Percentiles rank a stretch among this genome's conserved stretches.
Evolutionary conservation across 73 alveolate genomes (phyloP).

Genomic region (Paramecium sonneborni): DNA sequence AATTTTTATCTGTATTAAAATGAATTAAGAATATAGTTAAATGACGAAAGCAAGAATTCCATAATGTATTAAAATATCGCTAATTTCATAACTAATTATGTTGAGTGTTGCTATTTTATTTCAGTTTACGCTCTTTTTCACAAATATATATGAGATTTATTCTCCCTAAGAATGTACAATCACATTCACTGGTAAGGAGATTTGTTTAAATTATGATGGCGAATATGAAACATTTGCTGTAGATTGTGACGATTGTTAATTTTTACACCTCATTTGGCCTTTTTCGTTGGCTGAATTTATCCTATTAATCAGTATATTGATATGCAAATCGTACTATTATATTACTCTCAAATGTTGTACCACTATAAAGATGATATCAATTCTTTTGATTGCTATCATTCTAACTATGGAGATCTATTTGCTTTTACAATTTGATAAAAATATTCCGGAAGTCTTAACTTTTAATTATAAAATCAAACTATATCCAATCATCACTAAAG

Average conservation of each 20-base stretch:
- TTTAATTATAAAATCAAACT: not conserved
- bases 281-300: not conserved
- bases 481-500: not conserved
- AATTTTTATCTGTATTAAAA: not conserved
- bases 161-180: not conserved
- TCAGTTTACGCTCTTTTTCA: not conserved
- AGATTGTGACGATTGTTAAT: not conserved
- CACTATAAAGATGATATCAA: not conserved
- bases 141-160: not conserved
- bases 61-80: not conserved
- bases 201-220: not conserved
- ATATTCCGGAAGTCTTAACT: not conserved
- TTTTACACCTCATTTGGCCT: not conserved
- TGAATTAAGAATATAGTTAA: not conserved
- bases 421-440: not conserved
- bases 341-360: not conserved
- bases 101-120: not conserved
- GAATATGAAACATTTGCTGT: not conserved
- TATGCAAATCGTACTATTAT: not conserved
- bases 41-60: conserved; percentile 1
- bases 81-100: not conserved
- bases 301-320: not conserved
- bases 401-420: not conserved
- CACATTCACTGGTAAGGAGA: not conserved
- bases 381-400: not conserved